Evolutionary conservation across 208 protist species (phyloP).

Genomic region (Crithidia acanthocephali): DNA sequence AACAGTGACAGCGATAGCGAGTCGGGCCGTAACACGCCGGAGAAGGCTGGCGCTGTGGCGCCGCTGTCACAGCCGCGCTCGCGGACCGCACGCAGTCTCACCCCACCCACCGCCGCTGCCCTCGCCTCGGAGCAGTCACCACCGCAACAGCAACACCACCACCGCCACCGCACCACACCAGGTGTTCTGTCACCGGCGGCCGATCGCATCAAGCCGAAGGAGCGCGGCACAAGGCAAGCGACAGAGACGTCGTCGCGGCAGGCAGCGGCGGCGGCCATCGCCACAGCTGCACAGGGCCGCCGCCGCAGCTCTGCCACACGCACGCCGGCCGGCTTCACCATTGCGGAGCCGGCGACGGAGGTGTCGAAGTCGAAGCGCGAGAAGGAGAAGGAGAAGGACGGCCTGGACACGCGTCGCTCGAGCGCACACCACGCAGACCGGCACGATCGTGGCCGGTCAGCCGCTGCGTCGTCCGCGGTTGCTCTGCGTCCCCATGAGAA

Average conservation of each 20-base stretch:
- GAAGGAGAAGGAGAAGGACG: not conserved
- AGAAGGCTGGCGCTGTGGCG: not conserved
- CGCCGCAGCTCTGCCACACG: not conserved
- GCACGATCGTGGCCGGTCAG: not conserved
- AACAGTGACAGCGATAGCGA: not conserved
- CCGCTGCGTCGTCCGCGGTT: not conserved
- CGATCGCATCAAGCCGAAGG: not conserved
- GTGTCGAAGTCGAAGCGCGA: not conserved
- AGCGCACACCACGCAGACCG: not conserved
- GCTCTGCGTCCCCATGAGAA: not conserved
- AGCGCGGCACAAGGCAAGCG: not conserved
- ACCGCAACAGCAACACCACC: not conserved
- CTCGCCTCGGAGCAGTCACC: constrained; percentile 6
- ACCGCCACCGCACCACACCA: not conserved
- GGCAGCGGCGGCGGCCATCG: not conserved
- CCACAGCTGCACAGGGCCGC: not conserved
- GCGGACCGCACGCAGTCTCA: not conserved
- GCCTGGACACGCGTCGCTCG: not conserved
- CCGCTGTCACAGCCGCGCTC: constrained; percentile 7
- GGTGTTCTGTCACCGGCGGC: not conserved
- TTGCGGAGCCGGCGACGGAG: constrained; percentile 1
- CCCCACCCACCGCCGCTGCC: constrained; percentile 8
- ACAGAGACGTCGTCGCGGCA: not conserved
- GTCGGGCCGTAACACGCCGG: not conserved
- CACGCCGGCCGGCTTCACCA: not conserved